These are phyloP conservation scores for Gossypium bickii DNA, from an alignment of 345 rosid species.

Conservation along the genomic window DNA sequence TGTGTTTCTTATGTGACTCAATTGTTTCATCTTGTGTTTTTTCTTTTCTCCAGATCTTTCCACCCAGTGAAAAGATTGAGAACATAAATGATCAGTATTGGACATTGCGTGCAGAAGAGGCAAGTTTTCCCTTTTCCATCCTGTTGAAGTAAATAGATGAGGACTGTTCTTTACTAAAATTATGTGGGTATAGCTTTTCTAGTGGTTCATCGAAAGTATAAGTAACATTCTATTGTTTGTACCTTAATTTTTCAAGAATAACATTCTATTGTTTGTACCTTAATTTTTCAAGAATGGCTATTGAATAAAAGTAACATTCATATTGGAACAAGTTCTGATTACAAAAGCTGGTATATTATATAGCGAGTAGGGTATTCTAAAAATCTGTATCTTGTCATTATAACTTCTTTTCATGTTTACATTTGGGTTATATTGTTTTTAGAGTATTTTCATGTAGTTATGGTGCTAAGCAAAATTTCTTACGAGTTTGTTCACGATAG, in stretches of 20 bases:
- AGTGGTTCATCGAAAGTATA: background rate
- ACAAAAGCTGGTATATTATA: background rate
- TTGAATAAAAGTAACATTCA: constrained; percentile 6
- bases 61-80: constrained; percentile 80
- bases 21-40: background rate
- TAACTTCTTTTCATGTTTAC: no score
- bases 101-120: constrained; percentile 99
- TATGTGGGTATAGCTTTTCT: background rate
- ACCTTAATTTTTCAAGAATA: background rate
- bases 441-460: background rate
- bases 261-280: background rate
- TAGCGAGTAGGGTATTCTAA: background rate
- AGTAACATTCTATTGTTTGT: background rate
- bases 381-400: background rate
- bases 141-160: background rate
- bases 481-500: background rate
- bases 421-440: background rate
- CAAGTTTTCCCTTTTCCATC: constrained; percentile 24
- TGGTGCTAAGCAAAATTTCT: background rate
- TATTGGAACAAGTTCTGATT: background rate
- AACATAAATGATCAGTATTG: constrained; percentile 97
- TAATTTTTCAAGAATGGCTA: background rate
- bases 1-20: constrained; percentile 5
- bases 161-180: background rate
- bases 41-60: constrained; percentile 56